Percentiles rank a stretch among this genome's conserved stretches.
phyloP scores from a whole-genome alignment of 2,329 filamentous ascomycete species.

The Pyricularia sp. region DNA sequence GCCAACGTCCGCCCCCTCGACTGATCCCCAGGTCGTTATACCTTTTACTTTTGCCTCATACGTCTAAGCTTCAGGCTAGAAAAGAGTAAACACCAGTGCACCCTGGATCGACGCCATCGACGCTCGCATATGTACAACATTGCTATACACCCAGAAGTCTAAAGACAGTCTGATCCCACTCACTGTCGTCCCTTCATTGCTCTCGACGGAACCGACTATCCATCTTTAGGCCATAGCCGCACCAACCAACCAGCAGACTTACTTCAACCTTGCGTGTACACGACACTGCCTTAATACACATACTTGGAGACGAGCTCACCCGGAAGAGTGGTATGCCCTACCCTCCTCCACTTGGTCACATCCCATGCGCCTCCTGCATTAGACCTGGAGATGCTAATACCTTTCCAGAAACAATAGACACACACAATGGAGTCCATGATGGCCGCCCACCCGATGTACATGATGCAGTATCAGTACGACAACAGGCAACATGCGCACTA shows the following conservation, averaged over 20 bases:
- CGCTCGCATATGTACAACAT: slow-evolving; percentile 21
- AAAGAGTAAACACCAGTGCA: not conserved
- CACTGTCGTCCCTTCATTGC: slow-evolving; percentile 37
- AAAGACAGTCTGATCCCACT: slow-evolving; percentile 19
- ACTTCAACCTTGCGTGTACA: slow-evolving; percentile 19
- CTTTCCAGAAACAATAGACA: slow-evolving; percentile 12
- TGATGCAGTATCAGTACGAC: slow-evolving; percentile 78
- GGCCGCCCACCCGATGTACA: slow-evolving; percentile 50
- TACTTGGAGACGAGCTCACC: slow-evolving; percentile 8
- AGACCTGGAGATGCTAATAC: not conserved
- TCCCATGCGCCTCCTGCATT: not conserved
- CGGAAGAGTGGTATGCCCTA: not conserved
- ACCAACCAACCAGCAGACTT: slow-evolving; percentile 14
- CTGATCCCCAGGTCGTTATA: not conserved
- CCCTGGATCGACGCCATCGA: not conserved
- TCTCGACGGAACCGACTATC: slow-evolving; percentile 22
- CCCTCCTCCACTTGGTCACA: not conserved
- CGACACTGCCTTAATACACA: slow-evolving; percentile 19
- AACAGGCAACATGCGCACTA: slow-evolving; percentile 59
- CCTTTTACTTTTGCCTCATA: slow-evolving; percentile 1
- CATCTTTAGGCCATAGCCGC: slow-evolving; percentile 27
- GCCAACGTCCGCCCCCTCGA: not conserved
- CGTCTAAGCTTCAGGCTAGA: not conserved
- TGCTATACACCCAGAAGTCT: slow-evolving; percentile 16
- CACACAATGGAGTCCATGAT: slow-evolving; percentile 57